Evolutionary conservation across 139 green algal genomes (phyloP).

Genomic region (Nannochloris sp.): DNA sequence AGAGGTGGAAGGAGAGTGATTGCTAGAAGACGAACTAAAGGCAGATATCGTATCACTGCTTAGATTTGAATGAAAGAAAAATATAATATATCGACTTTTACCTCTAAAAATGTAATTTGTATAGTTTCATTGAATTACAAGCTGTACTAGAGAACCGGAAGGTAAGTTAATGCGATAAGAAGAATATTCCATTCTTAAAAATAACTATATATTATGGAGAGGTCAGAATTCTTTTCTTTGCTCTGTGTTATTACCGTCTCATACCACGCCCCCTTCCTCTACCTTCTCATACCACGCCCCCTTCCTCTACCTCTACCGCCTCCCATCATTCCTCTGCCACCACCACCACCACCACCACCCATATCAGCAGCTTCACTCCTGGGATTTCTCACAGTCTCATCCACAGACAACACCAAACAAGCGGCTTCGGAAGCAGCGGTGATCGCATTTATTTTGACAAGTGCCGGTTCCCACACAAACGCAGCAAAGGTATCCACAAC

Average conservation of each 20-base stretch:
- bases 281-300: conserved; percentile 45
- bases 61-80: conserved; percentile 5
- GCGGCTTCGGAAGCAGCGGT: conserved; percentile 86
- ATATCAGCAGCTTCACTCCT: conserved; percentile 41
- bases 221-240: not conserved
- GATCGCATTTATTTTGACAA: conserved; percentile 95
- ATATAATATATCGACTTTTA: not conserved
- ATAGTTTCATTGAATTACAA: not conserved
- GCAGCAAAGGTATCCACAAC: conserved; percentile 88
- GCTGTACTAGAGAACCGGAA: no score
- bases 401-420: conserved; percentile 92
- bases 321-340: conserved; percentile 6
- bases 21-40: conserved; percentile 12
- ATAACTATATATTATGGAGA: not conserved
- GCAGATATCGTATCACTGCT: conserved; percentile 24
- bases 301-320: conserved; percentile 25
- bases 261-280: not conserved
- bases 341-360: conserved; percentile 1
- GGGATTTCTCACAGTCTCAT: conserved; percentile 96
- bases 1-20: conserved; percentile 29
- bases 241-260: not conserved
- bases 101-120: not conserved
- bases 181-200: not conserved
- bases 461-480: conserved; percentile 94
- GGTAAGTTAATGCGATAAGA: no score